Evolutionary conservation across 179 eudicot species (phyloP).

Genomic region (Drosera spatulata): DNA sequence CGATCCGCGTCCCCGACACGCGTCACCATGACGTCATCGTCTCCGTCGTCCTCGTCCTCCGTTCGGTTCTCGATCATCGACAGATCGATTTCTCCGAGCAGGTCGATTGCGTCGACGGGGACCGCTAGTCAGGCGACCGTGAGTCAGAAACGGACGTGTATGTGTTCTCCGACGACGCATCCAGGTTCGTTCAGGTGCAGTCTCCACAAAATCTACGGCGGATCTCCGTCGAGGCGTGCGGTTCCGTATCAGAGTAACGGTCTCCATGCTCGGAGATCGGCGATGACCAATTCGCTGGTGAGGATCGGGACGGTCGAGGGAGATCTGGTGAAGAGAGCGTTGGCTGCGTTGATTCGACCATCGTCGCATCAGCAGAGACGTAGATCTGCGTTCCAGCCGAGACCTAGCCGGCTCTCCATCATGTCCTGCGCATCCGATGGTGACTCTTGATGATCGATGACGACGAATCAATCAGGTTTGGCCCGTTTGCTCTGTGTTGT

Average conservation of each 20-base stretch:
- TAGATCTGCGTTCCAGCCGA: constrained; percentile 47
- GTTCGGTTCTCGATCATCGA: constrained; percentile 40
- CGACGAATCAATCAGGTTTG: not conserved
- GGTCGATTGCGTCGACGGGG: constrained; percentile 31
- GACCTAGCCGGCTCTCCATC: constrained; percentile 62
- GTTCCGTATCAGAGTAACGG: constrained; percentile 49
- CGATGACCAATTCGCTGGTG: constrained; percentile 90
- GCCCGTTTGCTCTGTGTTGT: not conserved
- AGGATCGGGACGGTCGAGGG: constrained; percentile 92
- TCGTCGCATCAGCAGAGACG: constrained; percentile 82
- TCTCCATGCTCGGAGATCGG: constrained; percentile 63
- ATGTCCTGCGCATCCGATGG: constrained; percentile 46
- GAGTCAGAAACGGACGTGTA: constrained; percentile 51
- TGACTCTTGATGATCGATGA: not conserved
- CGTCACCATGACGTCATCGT: constrained; percentile 28
- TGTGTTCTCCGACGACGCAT: constrained; percentile 29
- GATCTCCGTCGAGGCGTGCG: not conserved
- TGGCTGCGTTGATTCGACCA: constrained; percentile 77
- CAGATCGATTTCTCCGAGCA: constrained; percentile 32
- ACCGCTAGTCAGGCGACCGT: not conserved
- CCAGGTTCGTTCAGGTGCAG: constrained; percentile 73
- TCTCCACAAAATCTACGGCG: constrained; percentile 39
- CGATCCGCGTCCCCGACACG: constrained; percentile 59
- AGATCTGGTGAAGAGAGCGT: constrained; percentile 69
- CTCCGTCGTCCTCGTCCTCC: constrained; percentile 22